Base-by-base conservation (phyloP, 2,329 filamentous ascomycete genomes). In the Gliomastix tumulicola region DNA sequence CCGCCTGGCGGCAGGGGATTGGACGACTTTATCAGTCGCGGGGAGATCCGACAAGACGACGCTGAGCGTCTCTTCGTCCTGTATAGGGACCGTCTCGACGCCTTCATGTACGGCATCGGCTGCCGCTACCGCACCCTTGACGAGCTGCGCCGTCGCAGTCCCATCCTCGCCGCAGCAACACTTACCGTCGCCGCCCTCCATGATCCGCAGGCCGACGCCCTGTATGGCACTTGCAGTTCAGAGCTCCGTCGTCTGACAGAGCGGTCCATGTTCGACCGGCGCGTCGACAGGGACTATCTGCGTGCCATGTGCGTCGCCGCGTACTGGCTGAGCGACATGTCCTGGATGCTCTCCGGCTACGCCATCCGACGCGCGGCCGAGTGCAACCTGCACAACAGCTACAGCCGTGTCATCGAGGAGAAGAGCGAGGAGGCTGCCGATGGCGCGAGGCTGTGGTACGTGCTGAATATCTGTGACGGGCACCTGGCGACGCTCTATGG, bases 241-340 rank as follows among this genome's bases (percentile, higher is more conserved):
- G 74, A 79, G 42, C 70, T 77, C 34, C 66, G 73, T 0, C 60
- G 69, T 0, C 56, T 79, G 5, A 69, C 77, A 28, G 68, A 73
- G 13, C 63, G 55, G 9, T 59, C 56, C 3, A 55, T 63, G 37
- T 59, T 63, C 5, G 55, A 60, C 17, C 46, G 58, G 3, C 49
- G 49, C 1, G 49, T 59, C 0, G 51, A 56, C 13, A 47, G 55
- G 7, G 75, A 80, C 37, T 70, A 74, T 38, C 65, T 81, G 15
- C 65, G 75, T 3, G 76, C 73, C 5, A 64, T 80, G 27, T 77
- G 73, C 28, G 68, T 80, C 4, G 76, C 72, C 0, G 69, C 75
- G 0, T 80, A 79, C 45, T 81, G 76, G 77, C 60, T 80, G 0
- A 74, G 73, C 5, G 76, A 81, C 41, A 59, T 79, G 17, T 77